These are phyloP conservation scores for Stachybotrys elegans DNA, from an alignment of 2,329 filamentous ascomycete genomes.

Conservation along the genomic window DNA sequence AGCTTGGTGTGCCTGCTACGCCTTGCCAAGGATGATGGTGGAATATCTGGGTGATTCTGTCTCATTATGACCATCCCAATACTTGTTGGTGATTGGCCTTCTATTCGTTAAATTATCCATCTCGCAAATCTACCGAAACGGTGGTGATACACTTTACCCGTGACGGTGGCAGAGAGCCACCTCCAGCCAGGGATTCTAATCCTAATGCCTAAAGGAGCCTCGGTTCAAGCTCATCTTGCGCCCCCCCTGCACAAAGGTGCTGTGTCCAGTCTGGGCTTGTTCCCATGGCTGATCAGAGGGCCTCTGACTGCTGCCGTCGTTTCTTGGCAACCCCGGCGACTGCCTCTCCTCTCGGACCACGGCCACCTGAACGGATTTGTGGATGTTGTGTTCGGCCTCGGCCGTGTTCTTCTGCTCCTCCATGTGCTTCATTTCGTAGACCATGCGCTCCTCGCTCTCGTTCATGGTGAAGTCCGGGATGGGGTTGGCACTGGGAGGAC, in stretches of 20 bases:
- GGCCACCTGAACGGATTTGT: neutral
- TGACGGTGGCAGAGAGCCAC: neutral
- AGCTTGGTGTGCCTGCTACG: too few relatives aligned
- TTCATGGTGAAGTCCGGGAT: constrained; percentile 12
- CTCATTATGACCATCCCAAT: neutral
- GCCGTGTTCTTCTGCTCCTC: constrained; percentile 4
- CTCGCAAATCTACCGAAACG: neutral
- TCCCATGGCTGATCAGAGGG: neutral
- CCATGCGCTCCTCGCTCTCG: constrained; percentile 15
- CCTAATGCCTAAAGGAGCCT: neutral
- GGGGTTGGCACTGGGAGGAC: constrained; percentile 8
- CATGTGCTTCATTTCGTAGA: constrained; percentile 7
- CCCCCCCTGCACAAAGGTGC: neutral
- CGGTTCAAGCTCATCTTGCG: neutral
- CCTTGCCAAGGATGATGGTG: neutral
- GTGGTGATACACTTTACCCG: neutral
- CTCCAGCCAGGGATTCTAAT: neutral
- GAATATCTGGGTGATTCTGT: neutral
- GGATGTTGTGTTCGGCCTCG: neutral
- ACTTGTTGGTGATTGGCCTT: too few relatives aligned
- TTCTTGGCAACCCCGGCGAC: neutral
- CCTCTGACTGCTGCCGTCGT: neutral
- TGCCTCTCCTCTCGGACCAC: neutral
- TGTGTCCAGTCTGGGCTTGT: neutral
- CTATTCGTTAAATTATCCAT: neutral